Conservation (phyloP, 352 stramenopile species). For the Phytophthora pluvialis region DNA sequence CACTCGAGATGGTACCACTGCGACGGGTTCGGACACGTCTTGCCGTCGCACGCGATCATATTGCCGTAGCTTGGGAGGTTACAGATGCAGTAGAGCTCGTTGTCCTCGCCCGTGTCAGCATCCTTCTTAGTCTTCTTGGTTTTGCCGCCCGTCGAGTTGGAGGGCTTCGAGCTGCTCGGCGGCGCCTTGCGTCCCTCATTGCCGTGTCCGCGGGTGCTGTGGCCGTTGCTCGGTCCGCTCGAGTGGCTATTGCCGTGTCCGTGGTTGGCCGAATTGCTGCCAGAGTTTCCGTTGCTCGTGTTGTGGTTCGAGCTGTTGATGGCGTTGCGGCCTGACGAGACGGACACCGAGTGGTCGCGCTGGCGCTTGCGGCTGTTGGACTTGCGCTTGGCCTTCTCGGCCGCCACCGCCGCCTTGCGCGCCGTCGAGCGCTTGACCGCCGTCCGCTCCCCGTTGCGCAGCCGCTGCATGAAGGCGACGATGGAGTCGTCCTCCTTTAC, state of each 20-base stretch:
- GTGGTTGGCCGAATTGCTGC: slow-evolving; percentile 21
- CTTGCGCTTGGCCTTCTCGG: slow-evolving; percentile 78
- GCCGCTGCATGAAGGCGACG: slow-evolving; percentile 82
- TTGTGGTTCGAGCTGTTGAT: slow-evolving; percentile 31
- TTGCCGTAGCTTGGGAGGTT: slow-evolving; percentile 88
- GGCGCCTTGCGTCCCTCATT: slow-evolving; percentile 41
- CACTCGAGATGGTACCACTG: slow-evolving; percentile 91
- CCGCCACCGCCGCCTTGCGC: slow-evolving; percentile 43
- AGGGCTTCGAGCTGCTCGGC: slow-evolving; percentile 31
- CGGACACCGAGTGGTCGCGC: slow-evolving; percentile 55
- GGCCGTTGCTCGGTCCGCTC: slow-evolving; percentile 23
- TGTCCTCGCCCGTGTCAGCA: slow-evolving; percentile 76
- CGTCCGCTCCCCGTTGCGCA: slow-evolving; percentile 83
- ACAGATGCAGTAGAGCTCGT: slow-evolving; percentile 90
- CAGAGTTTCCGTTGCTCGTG: slow-evolving; percentile 26
- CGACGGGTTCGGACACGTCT: slow-evolving; percentile 87
- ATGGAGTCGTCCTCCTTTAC: slow-evolving; percentile 90
- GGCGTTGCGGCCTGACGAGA: slow-evolving; percentile 26
- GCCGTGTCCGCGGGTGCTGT: slow-evolving; percentile 22
- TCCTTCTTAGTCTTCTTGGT: slow-evolving; percentile 73
- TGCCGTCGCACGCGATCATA: slow-evolving; percentile 90
- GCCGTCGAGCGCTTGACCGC: slow-evolving; percentile 51
- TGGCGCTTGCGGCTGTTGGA: slow-evolving; percentile 76
- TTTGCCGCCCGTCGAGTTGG: slow-evolving; percentile 37
- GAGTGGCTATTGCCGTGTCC: slow-evolving; percentile 22